Evolutionary conservation across 129 eudicot species (phyloP), one percentile per base, ranked within the genome.

Genomic region (Centaurea solstitialis): DNA sequence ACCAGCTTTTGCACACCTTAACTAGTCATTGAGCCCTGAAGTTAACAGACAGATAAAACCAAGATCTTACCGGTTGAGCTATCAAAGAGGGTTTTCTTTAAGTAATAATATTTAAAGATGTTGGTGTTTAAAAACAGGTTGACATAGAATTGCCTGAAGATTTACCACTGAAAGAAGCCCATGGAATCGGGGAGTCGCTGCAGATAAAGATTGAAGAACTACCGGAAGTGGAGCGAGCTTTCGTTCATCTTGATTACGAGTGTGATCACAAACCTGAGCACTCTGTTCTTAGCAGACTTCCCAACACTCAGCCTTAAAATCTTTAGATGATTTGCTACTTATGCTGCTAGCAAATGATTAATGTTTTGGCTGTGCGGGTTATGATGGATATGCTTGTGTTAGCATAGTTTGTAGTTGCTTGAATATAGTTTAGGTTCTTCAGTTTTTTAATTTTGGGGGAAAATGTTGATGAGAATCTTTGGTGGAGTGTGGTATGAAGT

Each of bases 221-320:
- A 12, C 76, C 96, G n/a, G 96, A 91, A 88, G 96, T 91, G 33
- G 96, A 91, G 72, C 84, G 96, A 3, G 96, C 96, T 21, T 91
- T 91, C 38, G 96, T 91, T 80, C 96, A 91, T 82, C 92, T 91
- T 72, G 96, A 91, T 85, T 91, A 84, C 0, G 96, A 91, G 82
- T 91, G 96, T 80, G 96, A 91, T 75, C 96, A 91, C 81, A 91
- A 91, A 80, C 96, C 96, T 23, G 96, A 91, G 78, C 96, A 91
- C 81, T 84, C 92, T 70, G 89, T 91, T 77, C 87, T 88, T 21
- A 38, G 35, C 68, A 82, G 91, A 33, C 91, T 91, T 69, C 96
- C 96, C 64, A 86, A 86, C 45, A 86, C 75, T 61, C 85, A 84
- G 69, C 89, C 95, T 86, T 90, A 59, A 86, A 74, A 41, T 33